Evolutionary conservation across 306 rosid genomes (phyloP), one percentile per base, ranked within the genome.

Genomic region (Glycine tomentella): DNA sequence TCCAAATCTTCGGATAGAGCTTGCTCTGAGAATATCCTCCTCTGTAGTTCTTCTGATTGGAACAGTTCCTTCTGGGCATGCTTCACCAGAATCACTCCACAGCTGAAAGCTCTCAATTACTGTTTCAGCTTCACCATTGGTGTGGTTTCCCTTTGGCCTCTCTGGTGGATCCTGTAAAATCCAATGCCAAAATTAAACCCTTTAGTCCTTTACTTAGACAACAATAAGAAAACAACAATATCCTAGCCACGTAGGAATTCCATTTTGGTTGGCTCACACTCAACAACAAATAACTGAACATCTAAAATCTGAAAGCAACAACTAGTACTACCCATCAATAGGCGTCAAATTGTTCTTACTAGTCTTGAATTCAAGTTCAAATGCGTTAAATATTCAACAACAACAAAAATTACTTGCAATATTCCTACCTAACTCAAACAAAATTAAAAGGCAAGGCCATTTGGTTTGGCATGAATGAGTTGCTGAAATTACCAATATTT

Each of bases 31-130:
- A 84, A 95, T 67, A 81, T 95, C 99, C 72, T 86, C 49, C 17
- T 95, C 92, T 45, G 88, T 85, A 12, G 91, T 89, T 86, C 99
- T 87, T 87, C 98, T 85, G 31, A 95, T 91, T 6, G 99, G 98
- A 86, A 95, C 79, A 31, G 94, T 95, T 69, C 97, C 97, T 82
- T 93, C 86, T 16, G 99, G 99, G 69, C 99, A 95, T 66, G 87
- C 75, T 82, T 92, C 93, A 25, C 98, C 99, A 6, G 90, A 88
- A 55, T 91, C 85, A 76, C 82, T 34, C 99, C 99, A 95, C 15
- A 87, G 84, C 84, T 95, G 99, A 75, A 77, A 85, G 80, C 89
- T 88, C 81, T 87, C 79, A 31, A 49, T 81, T 17, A 66, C 82
- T 46, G 2, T 72, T 16, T 89, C 88, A 50, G 48, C 66, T 15